Base-by-base conservation (phyloP, 2,329 filamentous ascomycete genomes). In the Fusarium algeriense region DNA sequence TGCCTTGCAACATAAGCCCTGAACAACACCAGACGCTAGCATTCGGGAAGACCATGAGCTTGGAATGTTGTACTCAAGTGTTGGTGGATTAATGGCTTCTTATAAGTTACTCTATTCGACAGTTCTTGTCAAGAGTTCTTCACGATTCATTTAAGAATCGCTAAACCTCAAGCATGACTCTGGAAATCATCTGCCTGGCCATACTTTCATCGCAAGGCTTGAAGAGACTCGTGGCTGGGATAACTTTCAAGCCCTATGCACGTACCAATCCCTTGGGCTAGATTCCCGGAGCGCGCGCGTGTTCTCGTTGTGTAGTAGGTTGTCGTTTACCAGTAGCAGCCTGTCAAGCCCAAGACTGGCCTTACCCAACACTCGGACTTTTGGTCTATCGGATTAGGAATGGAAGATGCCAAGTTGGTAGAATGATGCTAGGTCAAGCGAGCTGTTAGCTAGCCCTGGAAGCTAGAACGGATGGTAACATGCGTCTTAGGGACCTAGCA, bases 191-290 rank as follows among this genome's bases (percentile, higher is more conserved):
- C 8, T 15, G 7, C 14, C 3, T 19, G 10, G n/a, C 6, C 3
- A 10, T 2, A 10, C 5, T 23, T 23, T 23, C 23, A 23, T 23
- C 23, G 23, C 23, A 23, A 23, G 23, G 23, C 23, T 23, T 23
- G 23, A 2, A 35, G 6, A 7, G 7, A 0, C n/a, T 5, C 5
- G 8, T 5, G n/a, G 5, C 7, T 34, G n/a, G 2, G 7, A 20
- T 17, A 17, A 2, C 3, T 4, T 20, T 20, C 10, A 54, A 40
- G 26, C 6, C 3, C 3, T 15, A 15, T 12, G 38, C 3, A n/a
- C 3, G 48, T 37, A 12, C 48, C 17, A n/a, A 35, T 0, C 0
- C 7, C 20, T 26, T 0, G 15, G 13, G 1, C 14, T 12, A 2
- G 5, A 6, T 26, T 1, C 13, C 28, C 17, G 38, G 12, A 13